phyloP scores from a whole-genome alignment of 768 basidiomycete species.

The Lentinus tigrinus region DNA sequence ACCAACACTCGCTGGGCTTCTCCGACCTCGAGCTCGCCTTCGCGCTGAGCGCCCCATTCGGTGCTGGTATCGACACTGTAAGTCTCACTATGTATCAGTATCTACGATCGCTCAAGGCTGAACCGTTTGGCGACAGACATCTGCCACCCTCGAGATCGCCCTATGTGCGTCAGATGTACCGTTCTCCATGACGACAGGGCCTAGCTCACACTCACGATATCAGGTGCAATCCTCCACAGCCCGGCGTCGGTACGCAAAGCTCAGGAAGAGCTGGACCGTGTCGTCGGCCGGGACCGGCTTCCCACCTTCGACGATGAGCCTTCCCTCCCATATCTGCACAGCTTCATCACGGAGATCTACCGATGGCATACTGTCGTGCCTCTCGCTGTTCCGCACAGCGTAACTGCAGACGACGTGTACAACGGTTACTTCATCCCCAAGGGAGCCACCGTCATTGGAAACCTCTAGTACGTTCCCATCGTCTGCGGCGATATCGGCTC shows the following conservation, averaged over 20 bases:
- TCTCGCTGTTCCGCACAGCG: not conserved
- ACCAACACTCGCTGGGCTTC: not conserved
- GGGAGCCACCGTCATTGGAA: not conserved
- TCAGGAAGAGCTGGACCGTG: slow-evolving; percentile 24
- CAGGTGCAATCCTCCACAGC: slow-evolving; percentile 23
- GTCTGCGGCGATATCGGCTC: too few species aligned
- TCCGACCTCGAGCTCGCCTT: not conserved
- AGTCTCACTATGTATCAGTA: not conserved
- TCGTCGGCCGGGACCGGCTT: slow-evolving; percentile 26
- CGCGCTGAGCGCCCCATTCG: not conserved
- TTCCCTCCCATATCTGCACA: slow-evolving; percentile 24
- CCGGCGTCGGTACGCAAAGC: slow-evolving; percentile 18
- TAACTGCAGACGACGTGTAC: slow-evolving; percentile 15
- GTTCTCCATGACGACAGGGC: not conserved
- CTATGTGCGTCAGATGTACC: not conserved
- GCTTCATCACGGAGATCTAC: slow-evolving; percentile 22
- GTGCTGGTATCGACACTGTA: not conserved
- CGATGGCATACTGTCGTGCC: not conserved
- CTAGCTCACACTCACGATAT: too few species aligned
- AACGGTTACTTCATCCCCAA: slow-evolving; percentile 3
- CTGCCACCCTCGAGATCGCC: not conserved
- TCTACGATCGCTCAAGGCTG: not conserved
- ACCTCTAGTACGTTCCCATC: not conserved
- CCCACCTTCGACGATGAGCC: slow-evolving; percentile 22
- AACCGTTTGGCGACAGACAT: not conserved